Evolutionary conservation across 257 asterid genomes (phyloP), one percentile per base, ranked within the genome.

Genomic region (Gentiana dahurica): DNA sequence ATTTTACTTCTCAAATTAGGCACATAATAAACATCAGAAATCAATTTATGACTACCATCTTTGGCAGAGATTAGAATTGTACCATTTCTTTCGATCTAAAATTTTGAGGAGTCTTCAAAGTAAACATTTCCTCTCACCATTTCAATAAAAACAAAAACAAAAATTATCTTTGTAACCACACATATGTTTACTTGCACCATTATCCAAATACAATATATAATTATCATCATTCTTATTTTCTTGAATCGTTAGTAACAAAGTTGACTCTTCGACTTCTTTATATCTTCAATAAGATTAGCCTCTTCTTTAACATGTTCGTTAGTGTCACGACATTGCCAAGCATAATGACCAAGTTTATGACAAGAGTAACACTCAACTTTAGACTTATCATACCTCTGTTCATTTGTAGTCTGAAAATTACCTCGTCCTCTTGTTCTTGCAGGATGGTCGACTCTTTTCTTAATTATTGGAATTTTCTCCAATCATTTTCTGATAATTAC

Each of bases 171-270:
- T 50, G 1, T 50, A 13, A 13, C 0, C 9, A 35, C 34, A 50
- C 54, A 50, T 50, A 11, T 50, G 54, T 13, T 13, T 50, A 50
- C 54, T 50, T 15, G 54, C 54, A 13, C 54, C 35, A 50, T 50
- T 50, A 24, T 50, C 54, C 8, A 50, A 9, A 11, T 50, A 50
- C 35, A 8, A 50, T 5, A 49, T 49, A 5, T 6, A 12, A 10
- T 10, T 49, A 10, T 8, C 52, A 11, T 49, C 32, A 8, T 49
- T 8, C 3, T 8, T 1, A 12, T 49, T 49, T 12, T 49, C 52
- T 49, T 49, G 32, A 49, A 49, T 5, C 15, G 32, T 49, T 49
- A 49, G 2, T 33, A 11, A 10, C 11, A 49, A 49, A 49, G 52
- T 49, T 6, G 52, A 49, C 15, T 49, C 52, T 33, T 49, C 52